phyloP scores from a whole-genome alignment of 768 basidiomycete species.

The Podaxis sp. region DNA sequence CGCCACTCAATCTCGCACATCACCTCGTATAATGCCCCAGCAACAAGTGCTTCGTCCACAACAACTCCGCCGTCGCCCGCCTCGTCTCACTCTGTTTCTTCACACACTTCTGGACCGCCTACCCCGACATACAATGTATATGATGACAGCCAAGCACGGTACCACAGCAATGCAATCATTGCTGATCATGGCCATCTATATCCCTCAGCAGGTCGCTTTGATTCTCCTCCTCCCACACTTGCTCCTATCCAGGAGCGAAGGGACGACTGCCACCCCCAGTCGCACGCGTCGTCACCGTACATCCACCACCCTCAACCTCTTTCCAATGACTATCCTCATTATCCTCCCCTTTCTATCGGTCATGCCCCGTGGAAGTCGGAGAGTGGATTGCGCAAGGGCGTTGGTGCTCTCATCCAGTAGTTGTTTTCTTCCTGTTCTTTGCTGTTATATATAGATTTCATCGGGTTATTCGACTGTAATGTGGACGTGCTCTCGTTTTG shows the following conservation, averaged over 20 bases:
- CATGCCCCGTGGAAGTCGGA: conserved; percentile 49
- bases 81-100: conserved; percentile 47
- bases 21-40: conserved; percentile 39
- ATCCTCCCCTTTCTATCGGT: conserved; percentile 35
- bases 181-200: conserved; percentile 24
- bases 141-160: conserved; percentile 40
- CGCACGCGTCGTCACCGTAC: conserved; percentile 33
- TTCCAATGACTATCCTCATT: conserved; percentile 38
- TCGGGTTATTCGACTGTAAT: conserved; percentile 11
- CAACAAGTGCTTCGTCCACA: conserved; percentile 26
- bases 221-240: conserved; percentile 53
- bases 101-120: conserved; percentile 40
- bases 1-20: conserved; percentile 62
- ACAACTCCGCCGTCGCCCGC: conserved; percentile 48
- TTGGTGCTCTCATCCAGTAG: conserved; percentile 37
- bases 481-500: conserved; percentile 11
- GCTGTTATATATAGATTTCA: conserved; percentile 5
- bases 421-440: neutral
- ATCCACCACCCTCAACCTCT: conserved; percentile 40
- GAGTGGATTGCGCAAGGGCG: conserved; percentile 38
- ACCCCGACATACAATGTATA: conserved; percentile 48
- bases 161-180: conserved; percentile 30
- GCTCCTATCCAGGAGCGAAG: conserved; percentile 53
- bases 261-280: conserved; percentile 28
- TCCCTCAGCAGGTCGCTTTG: conserved; percentile 32